Percentiles rank a stretch among this genome's conserved stretches.
Conservation (phyloP, 75 land plant species). For the Larix kaempferi region DNA sequence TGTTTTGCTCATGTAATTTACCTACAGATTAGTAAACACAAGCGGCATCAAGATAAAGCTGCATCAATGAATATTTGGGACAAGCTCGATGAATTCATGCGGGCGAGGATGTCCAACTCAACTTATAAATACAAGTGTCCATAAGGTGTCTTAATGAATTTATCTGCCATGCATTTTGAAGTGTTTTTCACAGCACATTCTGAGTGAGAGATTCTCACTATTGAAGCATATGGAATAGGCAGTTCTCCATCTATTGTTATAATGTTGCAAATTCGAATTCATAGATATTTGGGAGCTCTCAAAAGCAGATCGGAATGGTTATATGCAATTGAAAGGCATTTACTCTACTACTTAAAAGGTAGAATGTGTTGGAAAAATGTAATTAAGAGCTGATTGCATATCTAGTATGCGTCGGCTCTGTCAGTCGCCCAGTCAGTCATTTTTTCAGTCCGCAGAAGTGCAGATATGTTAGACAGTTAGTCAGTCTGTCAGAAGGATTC, state of each 20-base stretch:
- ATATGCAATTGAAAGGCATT: background rate
- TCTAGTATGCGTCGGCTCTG: too few relatives aligned
- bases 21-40: too few relatives aligned
- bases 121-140: background rate
- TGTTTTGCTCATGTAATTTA: background rate
- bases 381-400: too few relatives aligned
- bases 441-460: too few relatives aligned
- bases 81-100: constrained; percentile 64
- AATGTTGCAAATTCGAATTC: background rate
- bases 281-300: background rate
- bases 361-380: too few relatives aligned
- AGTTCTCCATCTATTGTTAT: background rate
- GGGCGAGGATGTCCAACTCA: constrained; percentile 26
- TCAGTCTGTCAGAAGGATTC: too few relatives aligned
- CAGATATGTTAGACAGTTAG: too few relatives aligned
- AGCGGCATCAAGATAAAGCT: constrained; percentile 76
- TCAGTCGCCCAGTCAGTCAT: too few relatives aligned
- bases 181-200: background rate
- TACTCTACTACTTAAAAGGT: background rate
- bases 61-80: constrained; percentile 97
- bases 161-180: background rate
- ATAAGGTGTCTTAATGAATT: background rate
- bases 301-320: background rate
- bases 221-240: background rate
- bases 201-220: background rate